phyloP scores from a whole-genome alignment of 768 basidiomycete species.

The Tylopilus balloui region DNA sequence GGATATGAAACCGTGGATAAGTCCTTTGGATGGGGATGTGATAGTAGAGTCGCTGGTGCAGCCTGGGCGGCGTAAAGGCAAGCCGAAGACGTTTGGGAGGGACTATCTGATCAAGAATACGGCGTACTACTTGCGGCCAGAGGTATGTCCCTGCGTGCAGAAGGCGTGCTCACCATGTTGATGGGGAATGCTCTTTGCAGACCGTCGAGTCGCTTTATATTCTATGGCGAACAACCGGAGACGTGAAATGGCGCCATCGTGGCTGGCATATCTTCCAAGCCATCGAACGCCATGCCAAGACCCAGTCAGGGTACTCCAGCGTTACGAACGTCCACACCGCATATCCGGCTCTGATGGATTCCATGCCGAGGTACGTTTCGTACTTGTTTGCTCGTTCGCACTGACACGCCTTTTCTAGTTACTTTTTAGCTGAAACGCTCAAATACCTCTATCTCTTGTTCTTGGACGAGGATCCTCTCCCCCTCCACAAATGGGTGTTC shows the following conservation, averaged over 20 bases:
- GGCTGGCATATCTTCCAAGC: conserved; percentile 70
- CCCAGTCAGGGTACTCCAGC: conserved; percentile 56
- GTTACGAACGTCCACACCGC: conserved; percentile 42
- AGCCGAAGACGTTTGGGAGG: conserved; percentile 23
- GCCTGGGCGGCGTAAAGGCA: conserved; percentile 1
- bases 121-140: conserved; percentile 61
- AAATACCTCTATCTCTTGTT: conserved; percentile 75
- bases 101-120: conserved; percentile 51
- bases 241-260: conserved; percentile 62
- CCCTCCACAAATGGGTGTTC: conserved; percentile 53
- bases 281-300: conserved; percentile 55
- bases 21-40: conserved; percentile 1
- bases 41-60: not conserved
- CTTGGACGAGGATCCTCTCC: conserved; percentile 52
- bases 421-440: conserved; percentile 56
- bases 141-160: conserved; percentile 43
- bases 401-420: conserved; percentile 30
- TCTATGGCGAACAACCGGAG: conserved; percentile 65
- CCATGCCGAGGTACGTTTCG: conserved; percentile 66
- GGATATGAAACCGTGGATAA: conserved; percentile 28
- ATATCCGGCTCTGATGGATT: conserved; percentile 39
- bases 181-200: conserved; percentile 31
- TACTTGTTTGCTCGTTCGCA: not conserved
- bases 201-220: conserved; percentile 71
- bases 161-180: not conserved